These are phyloP conservation scores for Pezicula rhizophila DNA, from an alignment of 2,329 filamentous ascomycete genomes.

Conservation along the genomic window DNA sequence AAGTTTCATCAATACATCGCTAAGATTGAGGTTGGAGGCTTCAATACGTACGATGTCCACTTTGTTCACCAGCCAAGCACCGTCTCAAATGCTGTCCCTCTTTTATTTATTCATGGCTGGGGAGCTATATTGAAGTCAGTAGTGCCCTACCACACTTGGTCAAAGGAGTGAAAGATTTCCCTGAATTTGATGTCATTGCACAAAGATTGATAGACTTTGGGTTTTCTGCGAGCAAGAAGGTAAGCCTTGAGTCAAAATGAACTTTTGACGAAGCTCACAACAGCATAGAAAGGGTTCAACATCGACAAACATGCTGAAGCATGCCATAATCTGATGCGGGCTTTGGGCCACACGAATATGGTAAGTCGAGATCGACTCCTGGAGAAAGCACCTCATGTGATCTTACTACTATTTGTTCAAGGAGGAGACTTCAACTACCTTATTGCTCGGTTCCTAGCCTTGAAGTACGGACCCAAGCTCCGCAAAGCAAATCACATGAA, in stretches of 20 bases:
- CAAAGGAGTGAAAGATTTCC: conserved; percentile 9
- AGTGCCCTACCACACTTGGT: conserved; percentile 47
- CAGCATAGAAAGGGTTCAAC: conserved; percentile 47
- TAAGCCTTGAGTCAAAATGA: neutral
- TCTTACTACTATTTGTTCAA: conserved; percentile 37
- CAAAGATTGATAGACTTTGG: conserved; percentile 49
- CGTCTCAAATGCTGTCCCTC: conserved; percentile 48
- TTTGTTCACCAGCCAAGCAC: conserved; percentile 53
- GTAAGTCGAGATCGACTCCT: conserved; percentile 2
- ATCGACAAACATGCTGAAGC: conserved; percentile 56
- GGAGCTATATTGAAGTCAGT: conserved; percentile 59
- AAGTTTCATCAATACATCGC: conserved; percentile 51
- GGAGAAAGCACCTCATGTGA: neutral
- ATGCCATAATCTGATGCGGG: conserved; percentile 61
- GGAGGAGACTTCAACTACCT: conserved; percentile 68
- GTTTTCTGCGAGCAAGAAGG: conserved; percentile 32
- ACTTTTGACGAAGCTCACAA: neutral
- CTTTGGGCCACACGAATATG: conserved; percentile 58
- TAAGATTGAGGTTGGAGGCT: conserved; percentile 46
- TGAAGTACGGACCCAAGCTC: conserved; percentile 34
- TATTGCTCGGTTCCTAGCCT: conserved; percentile 16
- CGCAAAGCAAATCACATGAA: conserved; percentile 50
- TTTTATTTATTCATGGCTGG: conserved; percentile 65
- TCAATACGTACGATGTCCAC: conserved; percentile 53
- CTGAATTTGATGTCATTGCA: conserved; percentile 35